Percentiles rank a stretch among this genome's conserved stretches.
Evolutionary conservation across 495 filamentous ascomycete species (phyloP).

Genomic region (Xeromyces bisporus): DNA sequence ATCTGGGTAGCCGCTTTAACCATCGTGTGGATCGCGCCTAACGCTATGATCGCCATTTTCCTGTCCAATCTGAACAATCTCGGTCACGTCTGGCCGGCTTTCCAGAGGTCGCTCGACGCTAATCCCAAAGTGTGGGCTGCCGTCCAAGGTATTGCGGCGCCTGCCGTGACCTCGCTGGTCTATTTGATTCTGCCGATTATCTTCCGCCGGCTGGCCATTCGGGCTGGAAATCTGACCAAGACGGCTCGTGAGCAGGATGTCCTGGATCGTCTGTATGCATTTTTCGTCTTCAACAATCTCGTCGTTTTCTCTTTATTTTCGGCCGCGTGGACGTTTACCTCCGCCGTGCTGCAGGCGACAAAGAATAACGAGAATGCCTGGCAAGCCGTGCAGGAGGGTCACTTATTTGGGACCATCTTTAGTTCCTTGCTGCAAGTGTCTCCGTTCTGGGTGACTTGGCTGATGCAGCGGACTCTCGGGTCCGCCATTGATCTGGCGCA

Average conservation of each 20-base stretch:
- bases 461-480: constrained; percentile 82
- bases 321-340: constrained; percentile 54
- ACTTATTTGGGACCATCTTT: constrained; percentile 46
- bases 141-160: constrained; percentile 87
- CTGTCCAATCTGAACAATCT: constrained; percentile 69
- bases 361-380: constrained; percentile 38
- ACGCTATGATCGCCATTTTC: constrained; percentile 89
- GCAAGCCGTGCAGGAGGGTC: constrained; percentile 44
- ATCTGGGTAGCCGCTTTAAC: constrained; percentile 72
- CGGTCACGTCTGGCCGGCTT: constrained; percentile 62
- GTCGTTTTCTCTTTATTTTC: constrained; percentile 84
- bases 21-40: constrained; percentile 81
- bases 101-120: constrained; percentile 41
- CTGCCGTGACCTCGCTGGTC: constrained; percentile 72
- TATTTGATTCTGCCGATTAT: constrained; percentile 81
- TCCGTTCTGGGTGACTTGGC: constrained; percentile 85
- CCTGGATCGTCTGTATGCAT: constrained; percentile 75
- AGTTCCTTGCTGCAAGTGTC: constrained; percentile 59
- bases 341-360: constrained; percentile 41
- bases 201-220: constrained; percentile 68
- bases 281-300: constrained; percentile 96
- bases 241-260: constrained; percentile 90
- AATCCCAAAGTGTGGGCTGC: constrained; percentile 61
- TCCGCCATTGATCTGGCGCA: constrained; percentile 82
- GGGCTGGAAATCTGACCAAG: constrained; percentile 74